Evolutionary conservation across 495 filamentous ascomycete genomes (phyloP).

Genomic region (Tetracladium setigerum): DNA sequence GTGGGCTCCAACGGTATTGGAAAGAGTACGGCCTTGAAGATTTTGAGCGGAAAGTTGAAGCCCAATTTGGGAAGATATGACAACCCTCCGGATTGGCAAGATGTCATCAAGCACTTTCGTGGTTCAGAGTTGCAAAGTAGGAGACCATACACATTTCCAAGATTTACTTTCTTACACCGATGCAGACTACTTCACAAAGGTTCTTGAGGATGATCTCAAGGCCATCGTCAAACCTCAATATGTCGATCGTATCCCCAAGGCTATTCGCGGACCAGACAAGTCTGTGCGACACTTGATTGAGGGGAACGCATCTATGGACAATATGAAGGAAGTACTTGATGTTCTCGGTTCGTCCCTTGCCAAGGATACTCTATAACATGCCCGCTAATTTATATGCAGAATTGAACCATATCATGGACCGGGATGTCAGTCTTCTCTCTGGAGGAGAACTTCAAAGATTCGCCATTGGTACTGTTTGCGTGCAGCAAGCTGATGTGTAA

Average conservation of each 20-base stretch:
- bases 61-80: slow-evolving; percentile 92
- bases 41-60: slow-evolving; percentile 96
- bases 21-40: slow-evolving; percentile 97
- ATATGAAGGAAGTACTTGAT: slow-evolving; percentile 78
- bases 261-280: slow-evolving; percentile 71
- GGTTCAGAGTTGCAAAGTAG: slow-evolving; percentile 94
- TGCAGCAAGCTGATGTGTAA: slow-evolving; percentile 93
- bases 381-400: slow-evolving; percentile 39
- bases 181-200: slow-evolving; percentile 94
- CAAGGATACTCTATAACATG: not conserved
- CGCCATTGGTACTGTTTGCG: slow-evolving; percentile 89
- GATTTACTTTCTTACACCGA: slow-evolving; percentile 5
- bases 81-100: slow-evolving; percentile 97
- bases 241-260: slow-evolving; percentile 93
- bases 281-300: slow-evolving; percentile 70
- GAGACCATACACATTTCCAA: slow-evolving; percentile 12
- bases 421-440: slow-evolving; percentile 82
- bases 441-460: slow-evolving; percentile 98
- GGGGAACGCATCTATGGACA: slow-evolving; percentile 63
- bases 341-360: slow-evolving; percentile 51
- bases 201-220: slow-evolving; percentile 92
- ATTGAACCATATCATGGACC: slow-evolving; percentile 74
- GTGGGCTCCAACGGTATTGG: slow-evolving; percentile 99
- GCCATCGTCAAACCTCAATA: slow-evolving; percentile 98
- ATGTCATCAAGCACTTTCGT: slow-evolving; percentile 95